phyloP scores from a whole-genome alignment of 768 basidiomycete species.

The Gymnopilus junonius region DNA sequence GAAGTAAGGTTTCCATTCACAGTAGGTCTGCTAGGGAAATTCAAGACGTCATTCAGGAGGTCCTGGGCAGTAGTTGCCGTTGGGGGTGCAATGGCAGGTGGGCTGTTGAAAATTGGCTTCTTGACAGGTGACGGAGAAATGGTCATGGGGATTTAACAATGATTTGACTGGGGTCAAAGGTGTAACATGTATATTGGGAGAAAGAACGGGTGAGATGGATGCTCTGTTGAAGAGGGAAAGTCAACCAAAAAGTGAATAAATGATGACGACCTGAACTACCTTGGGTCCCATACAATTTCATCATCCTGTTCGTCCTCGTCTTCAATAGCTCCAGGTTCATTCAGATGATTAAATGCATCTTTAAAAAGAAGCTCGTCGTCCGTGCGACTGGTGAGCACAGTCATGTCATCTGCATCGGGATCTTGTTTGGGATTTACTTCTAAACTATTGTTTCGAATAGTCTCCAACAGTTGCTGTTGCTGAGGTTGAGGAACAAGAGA shows the following conservation, averaged over 20 bases:
- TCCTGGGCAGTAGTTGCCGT: conserved; percentile 67
- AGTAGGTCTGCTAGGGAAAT: conserved; percentile 24
- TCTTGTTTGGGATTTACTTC: conserved; percentile 23
- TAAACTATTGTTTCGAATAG: conserved; percentile 28
- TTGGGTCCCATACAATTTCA: conserved; percentile 78
- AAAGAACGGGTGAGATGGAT: conserved; percentile 34
- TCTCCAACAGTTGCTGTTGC: conserved; percentile 28
- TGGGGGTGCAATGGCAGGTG: conserved; percentile 25
- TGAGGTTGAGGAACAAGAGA: conserved; percentile 6
- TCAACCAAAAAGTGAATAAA: not conserved
- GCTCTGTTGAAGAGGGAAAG: conserved; percentile 22
- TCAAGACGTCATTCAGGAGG: conserved; percentile 60
- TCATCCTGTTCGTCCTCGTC: conserved; percentile 66
- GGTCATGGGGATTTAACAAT: conserved; percentile 32
- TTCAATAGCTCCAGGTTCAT: conserved; percentile 44
- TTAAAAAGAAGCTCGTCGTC: conserved; percentile 87
- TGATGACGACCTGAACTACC: conserved; percentile 36
- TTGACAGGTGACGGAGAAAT: conserved; percentile 34
- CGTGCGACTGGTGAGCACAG: conserved; percentile 71
- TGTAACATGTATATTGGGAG: conserved; percentile 36
- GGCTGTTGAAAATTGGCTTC: conserved; percentile 12
- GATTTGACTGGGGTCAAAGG: conserved; percentile 40
- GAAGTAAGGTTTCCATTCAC: conserved; percentile 7
- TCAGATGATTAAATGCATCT: conserved; percentile 58
- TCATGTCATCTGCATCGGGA: conserved; percentile 61